These are phyloP conservation scores for Cornus controversa DNA, from an alignment of 148 eudicot species.

Conservation along the genomic window DNA sequence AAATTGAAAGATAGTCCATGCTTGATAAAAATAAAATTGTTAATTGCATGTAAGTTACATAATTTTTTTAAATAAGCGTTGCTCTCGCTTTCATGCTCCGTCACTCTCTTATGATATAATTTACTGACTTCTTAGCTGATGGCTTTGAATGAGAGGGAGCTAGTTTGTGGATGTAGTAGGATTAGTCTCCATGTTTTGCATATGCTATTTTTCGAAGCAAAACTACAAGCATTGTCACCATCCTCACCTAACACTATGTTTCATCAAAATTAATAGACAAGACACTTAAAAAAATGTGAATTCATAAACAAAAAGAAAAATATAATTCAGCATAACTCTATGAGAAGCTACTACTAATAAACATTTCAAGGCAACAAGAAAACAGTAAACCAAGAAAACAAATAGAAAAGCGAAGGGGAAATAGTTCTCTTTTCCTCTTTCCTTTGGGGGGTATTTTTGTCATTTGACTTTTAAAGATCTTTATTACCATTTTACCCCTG, in stretches of 20 bases:
- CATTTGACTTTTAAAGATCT: background rate
- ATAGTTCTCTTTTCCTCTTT: too few species aligned
- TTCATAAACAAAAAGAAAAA: background rate
- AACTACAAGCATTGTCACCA: background rate
- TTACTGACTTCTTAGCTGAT: too few species aligned
- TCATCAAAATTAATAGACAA: background rate
- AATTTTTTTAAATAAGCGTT: too few species aligned
- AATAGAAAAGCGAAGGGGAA: background rate
- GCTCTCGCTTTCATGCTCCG: too few species aligned
- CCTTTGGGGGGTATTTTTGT: background rate
- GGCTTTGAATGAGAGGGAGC: too few species aligned
- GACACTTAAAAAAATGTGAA: background rate
- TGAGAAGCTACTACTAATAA: background rate
- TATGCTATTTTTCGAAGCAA: too few species aligned
- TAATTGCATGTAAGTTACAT: too few species aligned
- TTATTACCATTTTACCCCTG: constrained; percentile 17
- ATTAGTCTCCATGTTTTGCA: too few species aligned
- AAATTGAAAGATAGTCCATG: too few species aligned
- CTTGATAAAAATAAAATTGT: too few species aligned
- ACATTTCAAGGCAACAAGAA: background rate
- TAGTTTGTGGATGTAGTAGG: too few species aligned
- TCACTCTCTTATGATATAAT: too few species aligned
- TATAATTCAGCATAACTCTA: background rate
- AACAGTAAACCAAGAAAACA: background rate
- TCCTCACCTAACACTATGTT: background rate